Base-by-base conservation (phyloP, 1,284 basidiomycete genomes). In the Pisolithus thermaeus region DNA sequence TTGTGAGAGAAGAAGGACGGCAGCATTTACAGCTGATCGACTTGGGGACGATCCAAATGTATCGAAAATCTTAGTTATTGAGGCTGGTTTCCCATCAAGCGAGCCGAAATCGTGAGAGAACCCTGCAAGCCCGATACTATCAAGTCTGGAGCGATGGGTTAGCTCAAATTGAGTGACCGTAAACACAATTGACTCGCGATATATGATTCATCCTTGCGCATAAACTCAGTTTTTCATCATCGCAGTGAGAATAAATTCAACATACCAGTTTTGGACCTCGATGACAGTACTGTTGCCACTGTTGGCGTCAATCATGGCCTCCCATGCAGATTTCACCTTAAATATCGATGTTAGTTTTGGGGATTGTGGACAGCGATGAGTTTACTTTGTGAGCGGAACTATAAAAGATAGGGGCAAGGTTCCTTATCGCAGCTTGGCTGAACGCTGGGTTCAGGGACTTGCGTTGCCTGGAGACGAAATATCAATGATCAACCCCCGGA, bases 401-500 rank as follows among this genome's bases (percentile, higher is more conserved):
- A 44, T 71, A 77, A 58, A 79, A 80, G 0, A 77, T 67, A 0
- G 68, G 53, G 1, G 70, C 69, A 4, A 78, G 52, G 27, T 63
- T 65, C 4, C 75, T 69, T 47, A 79, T 73, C 0, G 75, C 72
- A 16, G 70, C 60, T 46, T 70, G 76, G 55, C 70, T 76, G 56
- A 80, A 80, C 1, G 74, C 75, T 1, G 76, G 76, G 0, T 72
- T 68, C 40, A 78, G 53, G 0, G 70, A 63, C 50, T 74, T 78
- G 16, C 79, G 67, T 52, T 73, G 74, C 53, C 78, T 78, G 20
- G 6, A 27, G 22, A n/a, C 5, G n/a, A 39, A 1, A 3, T 40
- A 3, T 28, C 36, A 30, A 59, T 23, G 50, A 41, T 5, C 7
- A 23, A 12, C n/a, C 1, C 7, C 8, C 7, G 25, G 25, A 27